Conservation (phyloP, 176 grass and related monocot genomes). For the Canna indica region DNA sequence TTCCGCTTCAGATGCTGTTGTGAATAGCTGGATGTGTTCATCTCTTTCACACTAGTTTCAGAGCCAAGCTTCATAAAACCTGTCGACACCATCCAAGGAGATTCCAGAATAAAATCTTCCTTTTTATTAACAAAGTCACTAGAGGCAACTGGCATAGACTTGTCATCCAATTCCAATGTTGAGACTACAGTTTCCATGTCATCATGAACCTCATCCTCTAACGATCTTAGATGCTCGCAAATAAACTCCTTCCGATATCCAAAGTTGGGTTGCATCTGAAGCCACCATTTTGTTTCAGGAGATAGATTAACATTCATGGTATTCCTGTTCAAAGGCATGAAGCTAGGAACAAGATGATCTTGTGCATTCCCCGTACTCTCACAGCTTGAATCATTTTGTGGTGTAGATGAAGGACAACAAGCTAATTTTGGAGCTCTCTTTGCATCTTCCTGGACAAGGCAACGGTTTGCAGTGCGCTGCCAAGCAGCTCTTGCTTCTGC, state of each 20-base stretch:
- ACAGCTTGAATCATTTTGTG: slow-evolving; percentile 27
- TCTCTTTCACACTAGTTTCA: slow-evolving; percentile 18
- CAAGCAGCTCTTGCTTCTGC: slow-evolving; percentile 88
- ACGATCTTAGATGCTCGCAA: slow-evolving; percentile 26
- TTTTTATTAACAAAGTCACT: slow-evolving; percentile 17
- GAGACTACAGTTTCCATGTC: slow-evolving; percentile 25
- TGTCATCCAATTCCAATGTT: slow-evolving; percentile 13
- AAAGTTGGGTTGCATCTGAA: slow-evolving; percentile 57
- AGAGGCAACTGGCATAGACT: slow-evolving; percentile 26
- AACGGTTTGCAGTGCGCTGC: slow-evolving; percentile 81
- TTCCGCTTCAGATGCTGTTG: slow-evolving; percentile 23
- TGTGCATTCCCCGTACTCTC: slow-evolving; percentile 20
- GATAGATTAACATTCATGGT: slow-evolving; percentile 39
- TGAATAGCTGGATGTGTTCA: slow-evolving; percentile 18
- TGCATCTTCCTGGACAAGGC: slow-evolving; percentile 78
- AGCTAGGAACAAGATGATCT: slow-evolving; percentile 26
- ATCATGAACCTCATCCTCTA: slow-evolving; percentile 10
- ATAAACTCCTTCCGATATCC: slow-evolving; percentile 39
- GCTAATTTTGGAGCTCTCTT: slow-evolving; percentile 85
- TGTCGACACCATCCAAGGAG: slow-evolving; percentile 29
- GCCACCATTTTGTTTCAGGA: slow-evolving; percentile 66
- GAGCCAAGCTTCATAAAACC: slow-evolving; percentile 31
- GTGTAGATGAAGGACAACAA: slow-evolving; percentile 36
- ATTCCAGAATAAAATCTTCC: slow-evolving; percentile 23
- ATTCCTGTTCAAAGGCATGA: slow-evolving; percentile 53